Base-by-base conservation (phyloP, 345 rosid genomes). In the Pugionium cornutum region DNA sequence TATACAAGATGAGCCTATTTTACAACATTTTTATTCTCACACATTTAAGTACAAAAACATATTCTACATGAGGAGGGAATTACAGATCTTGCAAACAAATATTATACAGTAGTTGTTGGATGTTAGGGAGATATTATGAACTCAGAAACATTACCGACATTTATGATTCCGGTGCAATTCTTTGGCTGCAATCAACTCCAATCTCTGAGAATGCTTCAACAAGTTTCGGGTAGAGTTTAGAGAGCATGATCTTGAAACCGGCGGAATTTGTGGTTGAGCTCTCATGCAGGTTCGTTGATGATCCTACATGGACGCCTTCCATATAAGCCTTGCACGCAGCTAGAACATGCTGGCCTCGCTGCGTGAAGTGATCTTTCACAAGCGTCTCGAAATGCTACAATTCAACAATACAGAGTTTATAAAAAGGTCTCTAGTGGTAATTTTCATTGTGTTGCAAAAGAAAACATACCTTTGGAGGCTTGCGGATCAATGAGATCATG, bases 191-290 rank as follows among this genome's bases (percentile, higher is more conserved):
- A 66, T 87, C 80, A n/a, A 84, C 81, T 61, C 86, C 98, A 70
- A 78, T 80, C 27, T 72, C 79, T 1, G 85, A 77, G 82, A 94
- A 86, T 50, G 95, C 85, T 49, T 84, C 89, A 34, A 80, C 67
- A 4, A 94, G 95, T 77, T 83, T 90, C 29, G 89, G 86, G 46
- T 73, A 84, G 68, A 94, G 83, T 85, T 94, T 94, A 53, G 82
- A 62, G 2, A 94, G 95, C 95, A 94, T 94, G 77, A 94, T 84
- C 81, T 88, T 88, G 89, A 94, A 90, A n/a, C 99, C 99, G 1
- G 82, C 78, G 10, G 97, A 88, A 67, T 80, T 76, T 52, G 83
- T 79, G 59, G 72, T 73, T 34, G 76, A 70, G 53, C 66, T 74
- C 70, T 68, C 86, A 4, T 52, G 58, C 58, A 10, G 75, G n/a